phyloP scores from a whole-genome alignment of 2,329 filamentous ascomycete species.

The Endothia cerciana region DNA sequence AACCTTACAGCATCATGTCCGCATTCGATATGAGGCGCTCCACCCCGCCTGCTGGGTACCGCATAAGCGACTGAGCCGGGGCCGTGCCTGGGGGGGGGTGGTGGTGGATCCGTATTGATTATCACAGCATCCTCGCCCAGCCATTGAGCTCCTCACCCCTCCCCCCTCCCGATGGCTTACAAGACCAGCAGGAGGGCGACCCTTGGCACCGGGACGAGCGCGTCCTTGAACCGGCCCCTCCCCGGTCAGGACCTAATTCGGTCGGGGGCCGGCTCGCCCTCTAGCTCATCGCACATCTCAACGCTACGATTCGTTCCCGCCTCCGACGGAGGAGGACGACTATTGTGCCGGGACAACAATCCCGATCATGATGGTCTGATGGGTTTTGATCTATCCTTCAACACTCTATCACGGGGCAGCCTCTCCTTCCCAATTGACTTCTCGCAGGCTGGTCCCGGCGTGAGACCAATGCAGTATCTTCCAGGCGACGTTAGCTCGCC shows the following conservation, averaged over 20 bases:
- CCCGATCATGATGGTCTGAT: constrained; percentile 16
- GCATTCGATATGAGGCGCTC: constrained; percentile 1
- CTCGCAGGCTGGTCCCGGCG: constrained; percentile 12
- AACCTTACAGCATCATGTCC: background rate
- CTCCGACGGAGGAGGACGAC: constrained; percentile 2
- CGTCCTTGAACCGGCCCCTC: constrained; percentile 2
- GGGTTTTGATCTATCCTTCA: background rate
- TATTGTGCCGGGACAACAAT: constrained; percentile 23
- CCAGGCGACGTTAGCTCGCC: constrained; percentile 24
- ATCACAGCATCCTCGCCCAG: constrained; percentile 4
- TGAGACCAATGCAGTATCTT: constrained; percentile 21
- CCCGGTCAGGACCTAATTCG: constrained; percentile 9
- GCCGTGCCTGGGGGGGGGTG: constrained; percentile 19
- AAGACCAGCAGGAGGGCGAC: background rate
- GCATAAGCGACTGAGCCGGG: background rate
- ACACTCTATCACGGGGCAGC: constrained; percentile 8
- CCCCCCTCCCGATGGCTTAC: background rate
- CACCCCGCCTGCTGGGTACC: background rate
- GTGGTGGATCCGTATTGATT: constrained; percentile 20
- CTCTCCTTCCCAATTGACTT: constrained; percentile 19
- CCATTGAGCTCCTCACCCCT: constrained; percentile 1
- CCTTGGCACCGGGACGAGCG: background rate
- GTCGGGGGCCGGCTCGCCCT: constrained; percentile 8
- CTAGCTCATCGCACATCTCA: background rate
- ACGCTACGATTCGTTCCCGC: constrained; percentile 16